Percentiles rank a stretch among this genome's conserved stretches.
phyloP scores from a whole-genome alignment of 352 stramenopile genomes.

The Phytophthora kernoviae region DNA sequence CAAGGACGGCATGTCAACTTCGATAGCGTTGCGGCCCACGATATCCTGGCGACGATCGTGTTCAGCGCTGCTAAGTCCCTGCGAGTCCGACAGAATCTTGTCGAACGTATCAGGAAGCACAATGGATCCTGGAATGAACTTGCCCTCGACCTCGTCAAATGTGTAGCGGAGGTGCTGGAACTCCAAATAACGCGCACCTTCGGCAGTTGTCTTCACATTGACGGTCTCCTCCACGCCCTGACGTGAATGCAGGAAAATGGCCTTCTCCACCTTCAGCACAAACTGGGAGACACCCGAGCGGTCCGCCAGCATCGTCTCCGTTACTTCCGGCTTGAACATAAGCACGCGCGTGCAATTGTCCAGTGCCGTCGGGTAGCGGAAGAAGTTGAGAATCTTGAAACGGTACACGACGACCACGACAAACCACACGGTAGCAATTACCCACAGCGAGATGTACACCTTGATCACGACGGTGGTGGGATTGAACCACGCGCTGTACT shows the following conservation, averaged over 20 bases:
- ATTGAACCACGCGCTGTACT: conserved; percentile 60
- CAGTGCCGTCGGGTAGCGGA: conserved; percentile 47
- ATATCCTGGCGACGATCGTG: conserved; percentile 45
- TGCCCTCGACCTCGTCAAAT: conserved; percentile 48
- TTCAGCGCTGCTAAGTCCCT: conserved; percentile 50
- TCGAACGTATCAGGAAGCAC: conserved; percentile 50
- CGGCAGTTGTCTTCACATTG: conserved; percentile 36
- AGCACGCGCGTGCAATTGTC: conserved; percentile 53
- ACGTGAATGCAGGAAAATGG: conserved; percentile 44
- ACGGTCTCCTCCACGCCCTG: conserved; percentile 64
- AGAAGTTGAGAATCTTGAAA: conserved; percentile 64
- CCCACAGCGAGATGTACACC: conserved; percentile 67
- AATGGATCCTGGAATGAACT: conserved; percentile 60
- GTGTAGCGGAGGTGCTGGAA: conserved; percentile 73
- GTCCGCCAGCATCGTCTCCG: conserved; percentile 61
- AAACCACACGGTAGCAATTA: conserved; percentile 60
- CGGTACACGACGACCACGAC: conserved; percentile 47
- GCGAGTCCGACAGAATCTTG: conserved; percentile 48
- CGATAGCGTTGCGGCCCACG: conserved; percentile 65
- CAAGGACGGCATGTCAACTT: conserved; percentile 66
- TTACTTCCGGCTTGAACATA: conserved; percentile 65
- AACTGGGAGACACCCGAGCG: conserved; percentile 61
- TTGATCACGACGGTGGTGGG: conserved; percentile 55
- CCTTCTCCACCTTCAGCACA: conserved; percentile 54
- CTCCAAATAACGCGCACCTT: conserved; percentile 51